Evolutionary conservation across 805 yeast genomes (phyloP), one percentile per base, ranked within the genome.

Genomic region (Candida saitoana): DNA sequence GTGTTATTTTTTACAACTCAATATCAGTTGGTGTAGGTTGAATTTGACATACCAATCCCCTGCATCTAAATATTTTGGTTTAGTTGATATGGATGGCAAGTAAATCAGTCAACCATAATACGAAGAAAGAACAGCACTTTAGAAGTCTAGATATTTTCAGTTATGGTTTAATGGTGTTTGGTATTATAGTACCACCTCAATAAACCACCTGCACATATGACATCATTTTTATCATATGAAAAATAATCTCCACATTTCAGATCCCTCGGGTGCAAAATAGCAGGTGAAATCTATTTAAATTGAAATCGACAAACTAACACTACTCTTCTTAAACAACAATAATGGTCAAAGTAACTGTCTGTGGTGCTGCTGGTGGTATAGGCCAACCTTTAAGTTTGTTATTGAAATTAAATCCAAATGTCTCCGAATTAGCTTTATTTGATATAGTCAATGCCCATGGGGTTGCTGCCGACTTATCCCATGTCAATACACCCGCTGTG

Each of bases 291-390:
- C 5, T 37, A 17, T 27, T 22, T 17, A 22, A 24, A 22, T n/a
- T 14, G 16, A 29, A 9, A 34, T 18, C 37, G 4, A 7, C n/a
- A n/a, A n/a, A n/a, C n/a, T n/a, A n/a, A n/a, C n/a, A n/a, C n/a
- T n/a, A 12, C 16, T 29, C 7, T 29, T 12, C 7, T 14, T 29
- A 29, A 14, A 5, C 5, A 29, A 12, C n/a, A 41, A 47, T 14
- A 34, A 67, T 64, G 66, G 70, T 67, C 36, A 70, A 70, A 59
- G 75, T 70, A 44, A 70, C 75, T 30, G 74, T 70, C 39, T 69
- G 73, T 49, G 75, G 75, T 34, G 75, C 74, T 34, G 75, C 75
- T 39, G 75, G 75, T 41, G 75, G 75, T 36, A 70, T 70, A 47
- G 75, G 75, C 40, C 75, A 70, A 51, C 75, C 75, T 16, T 62